phyloP scores from a whole-genome alignment of 2,329 filamentous ascomycete species.

The Verticillium longisporum region DNA sequence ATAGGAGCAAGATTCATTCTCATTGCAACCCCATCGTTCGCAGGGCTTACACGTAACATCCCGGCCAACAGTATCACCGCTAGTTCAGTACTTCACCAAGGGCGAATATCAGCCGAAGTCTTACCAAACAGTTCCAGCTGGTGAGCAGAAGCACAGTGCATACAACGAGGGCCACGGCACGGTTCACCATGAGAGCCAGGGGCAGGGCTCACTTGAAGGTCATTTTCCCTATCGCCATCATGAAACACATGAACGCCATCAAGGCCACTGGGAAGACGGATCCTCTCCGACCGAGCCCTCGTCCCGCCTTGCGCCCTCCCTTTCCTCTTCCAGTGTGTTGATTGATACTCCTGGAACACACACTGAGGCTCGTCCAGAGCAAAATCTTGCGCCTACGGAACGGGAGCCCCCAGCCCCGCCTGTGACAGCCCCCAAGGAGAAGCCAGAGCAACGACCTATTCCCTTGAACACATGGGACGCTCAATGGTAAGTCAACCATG shows the following conservation, averaged over 20 bases:
- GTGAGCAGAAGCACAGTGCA: conserved; percentile 22
- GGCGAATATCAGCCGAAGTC: conserved; percentile 40
- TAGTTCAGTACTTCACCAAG: conserved; percentile 47
- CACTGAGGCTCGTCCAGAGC: conserved; percentile 41
- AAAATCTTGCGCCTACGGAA: conserved; percentile 16
- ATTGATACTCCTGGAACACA: conserved; percentile 35
- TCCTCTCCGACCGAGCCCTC: conserved; percentile 12
- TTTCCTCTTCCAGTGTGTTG: conserved; percentile 21
- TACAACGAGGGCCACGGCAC: conserved; percentile 15
- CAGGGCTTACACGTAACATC: not conserved
- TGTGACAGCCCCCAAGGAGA: conserved; percentile 13
- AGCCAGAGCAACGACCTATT: conserved; percentile 26
- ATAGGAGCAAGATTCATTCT: conserved; percentile 2
- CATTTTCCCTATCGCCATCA: conserved; percentile 5
- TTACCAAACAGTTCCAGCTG: conserved; percentile 16
- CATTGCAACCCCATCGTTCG: not conserved
- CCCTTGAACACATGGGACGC: conserved; percentile 41
- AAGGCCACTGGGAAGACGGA: conserved; percentile 15
- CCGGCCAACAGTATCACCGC: conserved; percentile 17
- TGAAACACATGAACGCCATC: conserved; percentile 9
- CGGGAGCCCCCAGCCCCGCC: conserved; percentile 18
- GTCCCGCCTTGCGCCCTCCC: conserved; percentile 14
- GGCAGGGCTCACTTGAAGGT: conserved; percentile 6
- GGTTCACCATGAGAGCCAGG: conserved; percentile 10
- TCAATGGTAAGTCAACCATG: conserved; percentile 35